Evolutionary conservation across 2,329 filamentous ascomycete genomes (phyloP).

Genomic region (Coleophoma crateriformis): DNA sequence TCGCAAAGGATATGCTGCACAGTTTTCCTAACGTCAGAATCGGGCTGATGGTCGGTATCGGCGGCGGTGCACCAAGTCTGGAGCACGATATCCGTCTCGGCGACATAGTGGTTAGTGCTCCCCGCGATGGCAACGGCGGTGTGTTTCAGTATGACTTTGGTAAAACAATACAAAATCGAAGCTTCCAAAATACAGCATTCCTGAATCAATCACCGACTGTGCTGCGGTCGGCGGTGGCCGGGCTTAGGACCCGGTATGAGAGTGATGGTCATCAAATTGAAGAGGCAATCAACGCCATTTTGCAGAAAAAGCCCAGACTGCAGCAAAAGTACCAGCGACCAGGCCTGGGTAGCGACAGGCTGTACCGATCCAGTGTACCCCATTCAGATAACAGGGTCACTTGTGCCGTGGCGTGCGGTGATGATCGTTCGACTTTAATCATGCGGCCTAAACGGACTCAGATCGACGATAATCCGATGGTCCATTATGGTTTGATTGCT

Average conservation of each 20-base stretch:
- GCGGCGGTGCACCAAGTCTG: conserved; percentile 14
- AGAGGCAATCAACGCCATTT: conserved; percentile 11
- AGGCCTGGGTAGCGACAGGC: conserved; percentile 17
- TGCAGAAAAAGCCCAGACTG: conserved; percentile 21
- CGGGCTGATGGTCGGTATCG: conserved; percentile 18
- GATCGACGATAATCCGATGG: conserved; percentile 13
- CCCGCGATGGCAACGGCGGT: conserved; percentile 10
- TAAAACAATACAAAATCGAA: conserved; percentile 11
- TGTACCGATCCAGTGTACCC: conserved; percentile 19
- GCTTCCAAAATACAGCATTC: conserved; percentile 14
- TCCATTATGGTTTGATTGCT: conserved; percentile 31
- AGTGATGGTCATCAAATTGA: conserved; percentile 11
- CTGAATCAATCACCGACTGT: conserved; percentile 13
- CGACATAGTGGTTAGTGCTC: conserved; percentile 23
- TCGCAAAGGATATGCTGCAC: conserved; percentile 8
- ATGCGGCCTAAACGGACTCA: conserved; percentile 9
- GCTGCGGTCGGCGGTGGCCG: conserved; percentile 16
- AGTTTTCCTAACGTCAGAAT: conserved; percentile 14
- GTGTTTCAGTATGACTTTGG: conserved; percentile 12
- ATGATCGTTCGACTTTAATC: conserved; percentile 11
- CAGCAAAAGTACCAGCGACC: conserved; percentile 20
- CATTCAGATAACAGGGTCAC: conserved; percentile 4
- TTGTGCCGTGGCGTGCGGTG: conserved; percentile 14
- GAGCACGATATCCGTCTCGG: conserved; percentile 23
- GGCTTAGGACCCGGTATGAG: conserved; percentile 17